Evolutionary conservation across 768 basidiomycete genomes (phyloP).

Genomic region (Lentinula guzmanii): DNA sequence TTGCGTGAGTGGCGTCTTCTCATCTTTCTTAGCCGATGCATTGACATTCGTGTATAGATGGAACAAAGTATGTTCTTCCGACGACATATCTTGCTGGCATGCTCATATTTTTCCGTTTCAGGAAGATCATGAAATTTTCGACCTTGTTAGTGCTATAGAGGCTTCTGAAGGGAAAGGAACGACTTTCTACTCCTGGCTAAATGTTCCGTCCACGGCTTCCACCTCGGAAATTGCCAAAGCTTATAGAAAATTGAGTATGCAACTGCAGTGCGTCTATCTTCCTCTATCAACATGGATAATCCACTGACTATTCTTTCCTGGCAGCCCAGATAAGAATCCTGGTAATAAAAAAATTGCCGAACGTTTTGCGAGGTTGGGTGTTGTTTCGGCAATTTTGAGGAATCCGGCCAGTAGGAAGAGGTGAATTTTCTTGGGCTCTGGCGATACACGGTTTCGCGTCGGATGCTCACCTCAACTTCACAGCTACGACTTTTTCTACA

Average conservation of each 20-base stretch:
- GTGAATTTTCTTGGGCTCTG: slow-evolving; percentile 32
- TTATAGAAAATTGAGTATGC: slow-evolving; percentile 86
- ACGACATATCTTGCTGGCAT: background rate
- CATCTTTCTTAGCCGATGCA: slow-evolving; percentile 5
- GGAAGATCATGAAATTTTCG: slow-evolving; percentile 97
- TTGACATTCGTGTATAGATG: slow-evolving; percentile 38
- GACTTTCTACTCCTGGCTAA: slow-evolving; percentile 95
- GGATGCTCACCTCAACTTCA: background rate
- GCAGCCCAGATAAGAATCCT: slow-evolving; percentile 94
- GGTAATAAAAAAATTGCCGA: slow-evolving; percentile 77
- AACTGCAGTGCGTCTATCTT: slow-evolving; percentile 66
- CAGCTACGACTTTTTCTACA: slow-evolving; percentile 92
- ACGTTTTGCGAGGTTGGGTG: slow-evolving; percentile 87
- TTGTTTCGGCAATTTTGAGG: slow-evolving; percentile 77
- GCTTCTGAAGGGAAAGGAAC: slow-evolving; percentile 85
- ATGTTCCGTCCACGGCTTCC: slow-evolving; percentile 68
- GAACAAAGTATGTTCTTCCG: slow-evolving; percentile 51
- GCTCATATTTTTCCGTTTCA: slow-evolving; percentile 19
- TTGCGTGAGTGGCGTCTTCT: slow-evolving; percentile 45
- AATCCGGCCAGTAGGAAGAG: slow-evolving; percentile 70
- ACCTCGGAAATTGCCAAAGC: slow-evolving; percentile 79
- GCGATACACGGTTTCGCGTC: background rate
- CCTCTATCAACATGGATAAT: background rate
- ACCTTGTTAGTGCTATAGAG: slow-evolving; percentile 80
- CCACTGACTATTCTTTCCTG: background rate